phyloP scores from a whole-genome alignment of 2,329 filamentous ascomycete genomes.

The Balansia obtecta region DNA sequence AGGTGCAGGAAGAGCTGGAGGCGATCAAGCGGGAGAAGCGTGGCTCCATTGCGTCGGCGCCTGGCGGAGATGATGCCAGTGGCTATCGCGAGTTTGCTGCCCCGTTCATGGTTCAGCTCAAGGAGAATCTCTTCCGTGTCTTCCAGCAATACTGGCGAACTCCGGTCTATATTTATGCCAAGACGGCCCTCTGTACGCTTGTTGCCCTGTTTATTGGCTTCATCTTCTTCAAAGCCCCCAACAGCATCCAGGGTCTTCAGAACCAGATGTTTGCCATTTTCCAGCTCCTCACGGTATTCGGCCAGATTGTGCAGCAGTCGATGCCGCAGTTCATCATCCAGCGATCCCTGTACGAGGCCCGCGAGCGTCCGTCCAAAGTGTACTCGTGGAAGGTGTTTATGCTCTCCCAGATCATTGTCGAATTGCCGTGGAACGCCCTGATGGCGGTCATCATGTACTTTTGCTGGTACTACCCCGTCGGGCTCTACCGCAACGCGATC shows the following conservation, averaged over 20 bases:
- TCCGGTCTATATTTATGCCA: conserved; percentile 80
- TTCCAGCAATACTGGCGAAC: conserved; percentile 91
- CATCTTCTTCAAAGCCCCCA: conserved; percentile 61
- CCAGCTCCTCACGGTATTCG: conserved; percentile 72
- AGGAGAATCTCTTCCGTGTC: conserved; percentile 57
- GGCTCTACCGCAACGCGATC: conserved; percentile 58
- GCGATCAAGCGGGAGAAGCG: conserved; percentile 39
- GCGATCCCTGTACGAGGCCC: conserved; percentile 70
- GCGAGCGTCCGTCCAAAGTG: conserved; percentile 71
- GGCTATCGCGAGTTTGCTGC: conserved; percentile 70
- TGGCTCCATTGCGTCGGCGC: conserved; percentile 10
- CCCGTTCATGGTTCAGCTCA: conserved; percentile 55
- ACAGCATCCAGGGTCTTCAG: conserved; percentile 65
- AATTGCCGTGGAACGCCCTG: conserved; percentile 73
- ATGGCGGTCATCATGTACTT: conserved; percentile 68
- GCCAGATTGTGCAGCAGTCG: conserved; percentile 64
- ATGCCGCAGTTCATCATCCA: conserved; percentile 83
- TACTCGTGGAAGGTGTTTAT: conserved; percentile 83
- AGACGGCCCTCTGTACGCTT: conserved; percentile 53
- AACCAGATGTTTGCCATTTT: conserved; percentile 83
- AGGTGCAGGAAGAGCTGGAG: conserved; percentile 44
- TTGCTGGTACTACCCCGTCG: conserved; percentile 78
- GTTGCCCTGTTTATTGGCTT: conserved; percentile 69
- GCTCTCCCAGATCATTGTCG: conserved; percentile 69
- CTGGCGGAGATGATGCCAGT: conserved; percentile 12